A percentile compares a stretch with the other conserved stretches of the same genome.
These are phyloP conservation scores for Colletotrichum scovillei DNA, from an alignment of 2,329 filamentous ascomycete genomes.

Conservation along the genomic window DNA sequence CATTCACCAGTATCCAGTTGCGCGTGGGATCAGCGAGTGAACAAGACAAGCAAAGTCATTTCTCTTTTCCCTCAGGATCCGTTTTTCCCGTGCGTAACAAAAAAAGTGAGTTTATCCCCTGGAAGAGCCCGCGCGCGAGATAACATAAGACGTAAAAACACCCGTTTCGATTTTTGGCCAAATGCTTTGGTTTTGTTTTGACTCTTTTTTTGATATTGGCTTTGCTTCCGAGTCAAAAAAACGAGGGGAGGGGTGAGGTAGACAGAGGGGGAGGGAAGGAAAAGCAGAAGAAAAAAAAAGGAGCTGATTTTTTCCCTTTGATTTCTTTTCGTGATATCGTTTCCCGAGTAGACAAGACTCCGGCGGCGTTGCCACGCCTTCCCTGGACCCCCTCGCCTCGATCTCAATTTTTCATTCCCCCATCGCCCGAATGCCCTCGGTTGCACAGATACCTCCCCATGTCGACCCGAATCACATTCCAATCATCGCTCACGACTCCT, in stretches of 20 bases:
- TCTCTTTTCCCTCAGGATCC: conserved; percentile 31
- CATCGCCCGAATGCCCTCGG: conserved; percentile 26
- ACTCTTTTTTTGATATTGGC: conserved; percentile 36
- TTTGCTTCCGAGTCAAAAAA: conserved; percentile 32
- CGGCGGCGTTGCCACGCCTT: conserved; percentile 16
- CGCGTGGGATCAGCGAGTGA: background rate
- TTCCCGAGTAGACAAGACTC: background rate
- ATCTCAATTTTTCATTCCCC: conserved; percentile 8
- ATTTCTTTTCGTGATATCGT: conserved; percentile 29
- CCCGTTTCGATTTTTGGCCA: background rate
- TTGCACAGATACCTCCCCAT: conserved; percentile 33
- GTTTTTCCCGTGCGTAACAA: conserved; percentile 18
- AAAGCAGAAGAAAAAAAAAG: background rate
- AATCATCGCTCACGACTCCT: conserved; percentile 47
- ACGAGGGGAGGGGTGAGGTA: background rate
- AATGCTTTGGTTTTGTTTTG: conserved; percentile 21
- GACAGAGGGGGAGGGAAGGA: conserved; percentile 2
- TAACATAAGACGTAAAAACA: conserved; percentile 23
- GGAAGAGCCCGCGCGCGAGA: conserved; percentile 17
- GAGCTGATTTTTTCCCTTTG: background rate
- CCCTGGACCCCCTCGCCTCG: no score
- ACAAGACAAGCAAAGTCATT: conserved; percentile 24
- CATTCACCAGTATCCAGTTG: background rate
- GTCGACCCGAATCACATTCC: conserved; percentile 34
- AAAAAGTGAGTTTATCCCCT: conserved; percentile 10